Evolutionary conservation across 1,139 yeast species (phyloP).

Genomic region (Pichia sp.): DNA sequence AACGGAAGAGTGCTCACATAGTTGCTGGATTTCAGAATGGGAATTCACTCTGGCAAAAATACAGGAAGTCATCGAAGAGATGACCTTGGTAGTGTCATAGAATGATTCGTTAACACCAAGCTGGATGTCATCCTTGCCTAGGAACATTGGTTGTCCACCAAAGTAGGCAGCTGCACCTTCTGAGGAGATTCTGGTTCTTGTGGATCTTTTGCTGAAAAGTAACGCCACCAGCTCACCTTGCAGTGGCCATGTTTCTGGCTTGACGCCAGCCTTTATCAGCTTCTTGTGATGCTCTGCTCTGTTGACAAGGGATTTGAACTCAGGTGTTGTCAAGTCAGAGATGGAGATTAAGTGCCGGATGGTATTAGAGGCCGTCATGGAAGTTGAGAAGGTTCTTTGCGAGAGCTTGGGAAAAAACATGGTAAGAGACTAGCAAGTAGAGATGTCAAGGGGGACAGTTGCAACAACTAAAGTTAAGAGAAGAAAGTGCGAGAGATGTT

Average conservation of each 20-base stretch:
- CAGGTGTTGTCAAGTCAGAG: conserved; percentile 65
- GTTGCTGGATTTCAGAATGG: conserved; percentile 75
- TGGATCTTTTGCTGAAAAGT: conserved; percentile 84
- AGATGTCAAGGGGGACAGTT: background rate
- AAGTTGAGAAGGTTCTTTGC: conserved; percentile 21
- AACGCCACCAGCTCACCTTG: conserved; percentile 80
- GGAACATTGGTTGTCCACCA: conserved; percentile 95
- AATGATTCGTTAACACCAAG: conserved; percentile 89
- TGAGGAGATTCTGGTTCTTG: conserved; percentile 88
- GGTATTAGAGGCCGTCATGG: conserved; percentile 20
- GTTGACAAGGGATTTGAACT: conserved; percentile 60
- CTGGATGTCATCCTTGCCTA: conserved; percentile 95
- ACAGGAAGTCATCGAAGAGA: conserved; percentile 92
- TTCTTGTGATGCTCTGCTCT: conserved; percentile 62
- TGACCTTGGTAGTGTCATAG: conserved; percentile 81
- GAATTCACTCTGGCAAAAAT: conserved; percentile 92
- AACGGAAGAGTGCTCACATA: conserved; percentile 71
- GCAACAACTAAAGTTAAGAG: background rate
- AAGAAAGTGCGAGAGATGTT: background rate
- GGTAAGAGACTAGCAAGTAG: background rate
- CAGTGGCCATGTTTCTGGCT: conserved; percentile 47
- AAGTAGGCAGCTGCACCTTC: conserved; percentile 93
- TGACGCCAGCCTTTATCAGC: conserved; percentile 48
- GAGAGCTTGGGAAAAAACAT: conserved; percentile 15
- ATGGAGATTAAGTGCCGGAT: conserved; percentile 74